Evolutionary conservation across 345 rosid species (phyloP).

Genomic region (Leavenworthia alabamica): DNA sequence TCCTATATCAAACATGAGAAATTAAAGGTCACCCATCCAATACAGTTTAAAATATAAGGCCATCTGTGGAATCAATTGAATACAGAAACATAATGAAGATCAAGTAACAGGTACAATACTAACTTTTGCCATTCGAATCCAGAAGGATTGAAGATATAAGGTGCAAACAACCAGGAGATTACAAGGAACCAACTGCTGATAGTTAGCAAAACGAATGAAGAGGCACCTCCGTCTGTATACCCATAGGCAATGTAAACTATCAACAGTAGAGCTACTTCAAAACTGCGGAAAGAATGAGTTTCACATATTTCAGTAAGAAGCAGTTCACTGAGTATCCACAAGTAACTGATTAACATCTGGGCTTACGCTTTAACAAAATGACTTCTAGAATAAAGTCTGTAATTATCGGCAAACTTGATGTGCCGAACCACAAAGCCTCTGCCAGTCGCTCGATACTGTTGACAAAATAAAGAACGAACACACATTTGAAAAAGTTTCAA

Average conservation of each 20-base stretch:
- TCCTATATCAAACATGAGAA: constrained; percentile 43
- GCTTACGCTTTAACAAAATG: constrained; percentile 98
- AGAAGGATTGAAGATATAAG: constrained; percentile 97
- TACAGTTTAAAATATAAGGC: neutral
- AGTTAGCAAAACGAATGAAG: constrained; percentile 68
- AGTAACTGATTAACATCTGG: constrained; percentile 3
- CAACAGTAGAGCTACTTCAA: constrained; percentile 93
- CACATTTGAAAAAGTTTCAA: constrained; percentile 7
- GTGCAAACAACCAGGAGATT: constrained; percentile 96
- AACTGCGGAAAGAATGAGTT: constrained; percentile 40
- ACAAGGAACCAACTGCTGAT: constrained; percentile 98
- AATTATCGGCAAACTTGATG: constrained; percentile 94
- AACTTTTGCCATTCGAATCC: constrained; percentile 99
- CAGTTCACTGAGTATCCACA: neutral
- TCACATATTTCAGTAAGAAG: neutral
- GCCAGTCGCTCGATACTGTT: constrained; percentile 96
- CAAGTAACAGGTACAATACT: constrained; percentile 25
- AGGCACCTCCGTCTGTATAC: constrained; percentile 63
- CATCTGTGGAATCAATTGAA: neutral
- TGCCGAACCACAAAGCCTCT: constrained; percentile 98
- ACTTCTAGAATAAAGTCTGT: constrained; percentile 95
- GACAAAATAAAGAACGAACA: constrained; percentile 16
- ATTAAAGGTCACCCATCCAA: neutral
- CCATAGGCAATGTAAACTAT: constrained; percentile 96
- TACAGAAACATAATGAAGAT: constrained; percentile 2